Evolutionary conservation across 495 filamentous ascomycete species (phyloP).

Genomic region (Annulohypoxylon moriforme): DNA sequence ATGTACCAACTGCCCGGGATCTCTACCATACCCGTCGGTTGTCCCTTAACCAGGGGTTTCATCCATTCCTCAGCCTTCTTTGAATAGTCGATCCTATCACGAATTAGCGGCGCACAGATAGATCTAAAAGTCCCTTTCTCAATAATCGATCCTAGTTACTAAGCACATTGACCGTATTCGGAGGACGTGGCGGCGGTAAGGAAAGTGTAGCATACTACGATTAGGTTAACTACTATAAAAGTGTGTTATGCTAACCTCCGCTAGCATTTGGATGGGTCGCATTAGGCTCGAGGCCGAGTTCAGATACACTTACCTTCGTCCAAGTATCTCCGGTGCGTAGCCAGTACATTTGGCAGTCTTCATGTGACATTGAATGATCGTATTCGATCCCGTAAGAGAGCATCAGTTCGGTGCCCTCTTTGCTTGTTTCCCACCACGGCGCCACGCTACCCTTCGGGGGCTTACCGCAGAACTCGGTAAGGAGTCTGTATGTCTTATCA

Average conservation of each 20-base stretch:
- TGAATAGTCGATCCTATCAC: slow-evolving; percentile 57
- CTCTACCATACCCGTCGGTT: slow-evolving; percentile 64
- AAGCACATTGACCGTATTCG: neutral
- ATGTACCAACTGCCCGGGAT: slow-evolving; percentile 69
- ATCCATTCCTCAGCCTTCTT: slow-evolving; percentile 67
- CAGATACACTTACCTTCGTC: slow-evolving; percentile 47
- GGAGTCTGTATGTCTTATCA: slow-evolving; percentile 77
- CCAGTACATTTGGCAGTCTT: slow-evolving; percentile 69
- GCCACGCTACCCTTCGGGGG: slow-evolving; percentile 76
- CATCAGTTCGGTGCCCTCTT: slow-evolving; percentile 74
- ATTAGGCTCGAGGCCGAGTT: neutral
- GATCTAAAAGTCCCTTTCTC: neutral
- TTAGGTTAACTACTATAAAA: slow-evolving; percentile 9
- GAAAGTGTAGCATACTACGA: slow-evolving; percentile 9
- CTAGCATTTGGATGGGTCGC: neutral
- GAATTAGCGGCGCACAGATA: neutral
- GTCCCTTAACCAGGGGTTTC: slow-evolving; percentile 61
- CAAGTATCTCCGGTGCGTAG: slow-evolving; percentile 59
- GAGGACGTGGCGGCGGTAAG: neutral
- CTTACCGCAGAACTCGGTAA: slow-evolving; percentile 80
- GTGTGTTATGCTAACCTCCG: too few species aligned
- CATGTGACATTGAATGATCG: slow-evolving; percentile 63
- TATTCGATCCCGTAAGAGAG: slow-evolving; percentile 75
- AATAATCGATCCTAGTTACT: neutral
- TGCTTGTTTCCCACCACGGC: slow-evolving; percentile 74